phyloP scores from a whole-genome alignment of 192 early-diverging fungal species.

The Phlyctochytrium arcticum region DNA sequence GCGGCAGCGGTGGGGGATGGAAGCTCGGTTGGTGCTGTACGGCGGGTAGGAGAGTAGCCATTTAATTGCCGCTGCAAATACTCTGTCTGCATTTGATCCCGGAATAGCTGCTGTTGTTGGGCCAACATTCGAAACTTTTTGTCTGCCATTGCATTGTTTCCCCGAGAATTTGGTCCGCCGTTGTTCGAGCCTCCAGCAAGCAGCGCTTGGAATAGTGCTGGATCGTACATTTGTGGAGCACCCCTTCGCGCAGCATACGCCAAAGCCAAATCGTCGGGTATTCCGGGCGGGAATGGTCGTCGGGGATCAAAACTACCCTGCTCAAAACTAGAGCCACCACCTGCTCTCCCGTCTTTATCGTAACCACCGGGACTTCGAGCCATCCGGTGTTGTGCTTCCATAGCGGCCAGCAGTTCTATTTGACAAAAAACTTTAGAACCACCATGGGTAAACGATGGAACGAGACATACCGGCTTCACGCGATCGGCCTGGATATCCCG shows the following conservation, averaged over 20 bases:
- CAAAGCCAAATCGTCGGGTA: conserved; percentile 6
- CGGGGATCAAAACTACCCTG: conserved; percentile 1
- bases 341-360: conserved; percentile 11
- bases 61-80: conserved; percentile 28
- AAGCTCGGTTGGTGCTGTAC: background rate
- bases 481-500: background rate
- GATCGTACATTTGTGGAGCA: conserved; percentile 21
- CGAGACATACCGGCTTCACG: conserved; percentile 7
- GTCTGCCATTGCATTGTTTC: conserved; percentile 13
- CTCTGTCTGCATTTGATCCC: conserved; percentile 32
- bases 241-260: conserved; percentile 14
- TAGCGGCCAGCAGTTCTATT: conserved; percentile 22
- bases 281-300: background rate
- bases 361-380: conserved; percentile 8
- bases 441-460: background rate
- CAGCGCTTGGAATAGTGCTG: conserved; percentile 28
- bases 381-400: conserved; percentile 17
- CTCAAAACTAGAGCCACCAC: background rate
- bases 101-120: conserved; percentile 30
- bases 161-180: background rate
- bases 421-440: background rate
- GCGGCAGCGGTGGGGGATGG: conserved; percentile 16
- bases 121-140: conserved; percentile 33
- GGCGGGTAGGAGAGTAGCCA: background rate
- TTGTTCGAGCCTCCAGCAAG: conserved; percentile 14